Evolutionary conservation across 306 rosid species (phyloP), one percentile per base, ranked within the genome.

Genomic region (Vigna trinervia): DNA sequence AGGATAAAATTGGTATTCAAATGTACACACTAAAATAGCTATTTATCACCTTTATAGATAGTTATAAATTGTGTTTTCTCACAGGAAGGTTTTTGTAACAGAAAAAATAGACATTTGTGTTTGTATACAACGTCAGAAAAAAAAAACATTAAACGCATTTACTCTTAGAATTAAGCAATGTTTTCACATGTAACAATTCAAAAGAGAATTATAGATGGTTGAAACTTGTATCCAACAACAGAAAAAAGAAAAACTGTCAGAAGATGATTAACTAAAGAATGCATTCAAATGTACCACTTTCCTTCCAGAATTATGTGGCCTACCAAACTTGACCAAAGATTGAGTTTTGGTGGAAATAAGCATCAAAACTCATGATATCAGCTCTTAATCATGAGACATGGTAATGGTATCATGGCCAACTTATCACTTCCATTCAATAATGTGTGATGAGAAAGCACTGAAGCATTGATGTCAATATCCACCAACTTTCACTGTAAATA

Each of bases 261-360:
- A 20, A 54, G 5, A 54, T 9, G 59, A 53, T 53, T 53, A 20
- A 56, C 13, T 26, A 28, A 59, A 59, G 10, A 59, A 59, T 26
- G 65, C 65, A 12, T 59, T 39, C 65, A 59, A 26, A 59, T 12
- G 11, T 13, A 61, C 12, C 67, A 13, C 9, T 30, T 69, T 50
- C 77, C 77, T 69, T 50, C 77, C 77, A 45, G 54, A 76, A 84
- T 86, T 82, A 80, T 80, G 81, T 26, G 84, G 85, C 69, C 87
- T 79, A 68, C 88, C 82, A 83, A 74, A 81, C 78, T 88, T 50
- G 61, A 81, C 77, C 70, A 20, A 39, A 39, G 50, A 23, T 62
- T 58, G 50, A 68, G 58, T 48, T 52, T 73, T 67, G 43, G 50
- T 65, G 82, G 54, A 73, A 66, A 66, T 2, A 80, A 61, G 75